These are phyloP conservation scores for Lactarius evosmus DNA, from an alignment of 768 basidiomycete species.

Conservation along the genomic window DNA sequence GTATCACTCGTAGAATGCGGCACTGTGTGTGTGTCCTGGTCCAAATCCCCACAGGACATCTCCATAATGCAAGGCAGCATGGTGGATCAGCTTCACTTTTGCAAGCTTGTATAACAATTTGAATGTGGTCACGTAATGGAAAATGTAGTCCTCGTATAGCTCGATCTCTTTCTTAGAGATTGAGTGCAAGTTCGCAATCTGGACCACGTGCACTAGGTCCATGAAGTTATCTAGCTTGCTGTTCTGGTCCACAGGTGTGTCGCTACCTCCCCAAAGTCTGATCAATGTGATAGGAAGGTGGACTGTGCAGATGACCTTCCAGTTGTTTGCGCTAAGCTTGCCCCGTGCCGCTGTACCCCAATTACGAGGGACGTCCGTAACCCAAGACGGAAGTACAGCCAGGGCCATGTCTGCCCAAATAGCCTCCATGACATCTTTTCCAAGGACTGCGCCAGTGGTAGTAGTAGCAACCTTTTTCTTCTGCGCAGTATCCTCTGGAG, in stretches of 20 bases:
- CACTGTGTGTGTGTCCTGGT: constrained; percentile 30
- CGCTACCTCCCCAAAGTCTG: constrained; percentile 35
- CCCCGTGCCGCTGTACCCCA: constrained; percentile 36
- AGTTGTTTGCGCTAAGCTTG: constrained; percentile 40
- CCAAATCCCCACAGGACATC: constrained; percentile 33
- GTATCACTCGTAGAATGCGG: constrained; percentile 24
- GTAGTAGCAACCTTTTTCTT: background rate
- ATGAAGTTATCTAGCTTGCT: constrained; percentile 35
- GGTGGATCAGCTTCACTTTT: constrained; percentile 29
- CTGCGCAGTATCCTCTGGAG: background rate
- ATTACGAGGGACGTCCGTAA: constrained; percentile 32
- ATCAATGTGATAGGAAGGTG: constrained; percentile 38
- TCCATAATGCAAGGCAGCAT: constrained; percentile 36
- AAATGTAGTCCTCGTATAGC: constrained; percentile 13
- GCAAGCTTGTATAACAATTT: constrained; percentile 30
- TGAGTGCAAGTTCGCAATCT: constrained; percentile 26
- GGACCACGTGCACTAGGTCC: constrained; percentile 32
- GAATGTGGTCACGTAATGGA: constrained; percentile 29
- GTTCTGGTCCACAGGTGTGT: constrained; percentile 13
- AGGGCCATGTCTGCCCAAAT: constrained; percentile 38
- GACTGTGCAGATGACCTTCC: constrained; percentile 35
- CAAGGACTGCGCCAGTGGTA: constrained; percentile 28
- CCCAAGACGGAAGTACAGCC: too few species aligned
- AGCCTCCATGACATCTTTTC: constrained; percentile 33
- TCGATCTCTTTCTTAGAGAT: constrained; percentile 20